Evolutionary conservation across 805 yeast genomes (phyloP).

Genomic region (Blastobotrys americana): DNA sequence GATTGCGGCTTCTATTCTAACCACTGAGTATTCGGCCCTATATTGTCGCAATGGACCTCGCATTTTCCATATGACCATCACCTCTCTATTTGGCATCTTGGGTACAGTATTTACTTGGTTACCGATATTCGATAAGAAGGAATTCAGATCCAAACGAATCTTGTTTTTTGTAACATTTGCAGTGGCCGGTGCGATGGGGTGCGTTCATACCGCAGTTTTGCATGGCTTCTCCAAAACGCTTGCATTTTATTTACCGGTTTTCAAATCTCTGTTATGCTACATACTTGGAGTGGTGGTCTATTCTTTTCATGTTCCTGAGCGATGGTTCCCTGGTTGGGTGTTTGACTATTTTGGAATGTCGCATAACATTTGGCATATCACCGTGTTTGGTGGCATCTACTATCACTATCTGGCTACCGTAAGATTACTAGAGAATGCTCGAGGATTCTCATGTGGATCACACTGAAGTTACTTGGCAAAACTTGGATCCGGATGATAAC

Average conservation of each 20-base stretch:
- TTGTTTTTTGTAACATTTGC: conserved; percentile 75
- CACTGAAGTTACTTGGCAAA: too few relatives aligned
- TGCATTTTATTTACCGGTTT: conserved; percentile 56
- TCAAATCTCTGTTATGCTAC: conserved; percentile 68
- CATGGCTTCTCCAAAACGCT: conserved; percentile 51
- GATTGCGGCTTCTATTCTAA: conserved; percentile 80
- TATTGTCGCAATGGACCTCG: conserved; percentile 49
- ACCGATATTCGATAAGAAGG: conserved; percentile 84
- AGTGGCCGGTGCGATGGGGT: conserved; percentile 62
- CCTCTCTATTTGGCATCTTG: conserved; percentile 56
- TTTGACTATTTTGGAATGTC: conserved; percentile 65
- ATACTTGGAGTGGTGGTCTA: conserved; percentile 78
- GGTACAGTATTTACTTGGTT: conserved; percentile 87
- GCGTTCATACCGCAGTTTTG: conserved; percentile 45
- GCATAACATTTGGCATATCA: conserved; percentile 91
- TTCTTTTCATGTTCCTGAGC: conserved; percentile 82
- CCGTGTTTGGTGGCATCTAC: conserved; percentile 80
- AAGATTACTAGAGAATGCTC: conserved; percentile 52
- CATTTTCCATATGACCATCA: conserved; percentile 48
- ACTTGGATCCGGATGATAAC: too few relatives aligned
- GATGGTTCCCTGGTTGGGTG: conserved; percentile 41
- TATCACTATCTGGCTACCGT: conserved; percentile 81
- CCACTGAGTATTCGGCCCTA: conserved; percentile 76
- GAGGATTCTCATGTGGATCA: conserved; percentile 21
- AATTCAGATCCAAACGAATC: conserved; percentile 71